Percentiles rank a stretch among this genome's conserved stretches.
Conservation (phyloP, 331 rosid species). For the Rhamnella rubrinervis region DNA sequence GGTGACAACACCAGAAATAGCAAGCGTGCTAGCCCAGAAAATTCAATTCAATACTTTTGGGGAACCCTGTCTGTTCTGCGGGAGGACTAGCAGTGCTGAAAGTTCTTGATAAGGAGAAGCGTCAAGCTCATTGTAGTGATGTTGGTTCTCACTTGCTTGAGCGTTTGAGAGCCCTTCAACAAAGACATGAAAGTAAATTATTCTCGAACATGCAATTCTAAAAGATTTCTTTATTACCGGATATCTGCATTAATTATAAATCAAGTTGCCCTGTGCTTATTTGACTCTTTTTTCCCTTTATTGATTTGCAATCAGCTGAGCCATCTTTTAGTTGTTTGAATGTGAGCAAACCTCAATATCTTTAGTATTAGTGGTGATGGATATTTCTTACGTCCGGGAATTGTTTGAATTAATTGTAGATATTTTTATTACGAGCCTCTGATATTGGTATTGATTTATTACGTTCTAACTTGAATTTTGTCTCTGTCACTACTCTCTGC, state of each 20-base stretch:
- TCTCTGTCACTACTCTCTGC: neutral
- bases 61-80: conserved; percentile 88
- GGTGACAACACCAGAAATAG: conserved; percentile 87
- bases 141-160: conserved; percentile 72
- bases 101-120: conserved; percentile 80
- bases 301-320: neutral
- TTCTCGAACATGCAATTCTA: conserved; percentile 14
- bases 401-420: too few relatives aligned
- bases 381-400: too few relatives aligned
- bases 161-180: conserved; percentile 62
- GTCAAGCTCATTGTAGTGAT: conserved; percentile 66
- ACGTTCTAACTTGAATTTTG: neutral
- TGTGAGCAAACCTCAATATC: neutral
- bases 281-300: neutral
- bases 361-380: neutral
- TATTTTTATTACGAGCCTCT: neutral
- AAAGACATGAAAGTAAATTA: conserved; percentile 59
- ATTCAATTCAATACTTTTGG: conserved; percentile 76
- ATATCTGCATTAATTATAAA: neutral
- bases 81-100: conserved; percentile 81
- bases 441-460: neutral
- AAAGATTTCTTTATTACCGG: neutral
- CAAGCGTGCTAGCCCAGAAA: conserved; percentile 67
- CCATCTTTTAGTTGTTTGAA: neutral
- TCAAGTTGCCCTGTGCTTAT: neutral